Base-by-base conservation (phyloP, 495 filamentous ascomycete genomes). In the Tuber calosporum region DNA sequence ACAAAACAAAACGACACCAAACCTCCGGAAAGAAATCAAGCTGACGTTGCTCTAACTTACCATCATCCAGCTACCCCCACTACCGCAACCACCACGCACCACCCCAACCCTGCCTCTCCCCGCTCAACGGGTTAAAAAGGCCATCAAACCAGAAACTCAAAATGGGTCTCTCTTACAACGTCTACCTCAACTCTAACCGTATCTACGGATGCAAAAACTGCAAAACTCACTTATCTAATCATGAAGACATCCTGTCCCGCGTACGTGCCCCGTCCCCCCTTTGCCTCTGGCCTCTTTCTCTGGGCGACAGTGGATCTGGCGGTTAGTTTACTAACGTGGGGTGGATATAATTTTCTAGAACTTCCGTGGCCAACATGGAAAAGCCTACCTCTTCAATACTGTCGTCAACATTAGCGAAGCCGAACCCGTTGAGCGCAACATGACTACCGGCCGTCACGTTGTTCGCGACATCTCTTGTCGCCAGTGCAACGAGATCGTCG, bases 291-390 rank as follows among this genome's bases (percentile, higher is more conserved):
- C n/a, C n/a, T n/a, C n/a, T 66, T 19, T 22, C 68, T 58, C 20
- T 36, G 34, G 26, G 38, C 26, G n/a, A 45, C 41, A 69, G 66
- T 71, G 70, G 62, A 74, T 67, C 37, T 72, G 67, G 40, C 41
- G 38, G 36, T 41, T 75, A 62, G 53, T 30, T 62, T 62, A 26
- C 2, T 62, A 62, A 62, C 53, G 17, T 30, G n/a, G 53, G n/a
- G n/a, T 62, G n/a, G 53, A 30, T 36, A n/a, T 62, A 69, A 73
- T 38, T 38, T 41, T 2, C 70, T 82, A 99, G 95, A 97, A 94
- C 83, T 99, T 99, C 87, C 93, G 95, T 73, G 95, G 95, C 81
- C 94, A 97, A 82, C 96, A 98, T 80, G 95, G 95, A 77, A 99
- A 99, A 85, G 95, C 95, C 67, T 99, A 92, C 84, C 91, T 99